phyloP scores from a whole-genome alignment of 2,329 filamentous ascomycete genomes.

The Pochonia chlamydosporia region DNA sequence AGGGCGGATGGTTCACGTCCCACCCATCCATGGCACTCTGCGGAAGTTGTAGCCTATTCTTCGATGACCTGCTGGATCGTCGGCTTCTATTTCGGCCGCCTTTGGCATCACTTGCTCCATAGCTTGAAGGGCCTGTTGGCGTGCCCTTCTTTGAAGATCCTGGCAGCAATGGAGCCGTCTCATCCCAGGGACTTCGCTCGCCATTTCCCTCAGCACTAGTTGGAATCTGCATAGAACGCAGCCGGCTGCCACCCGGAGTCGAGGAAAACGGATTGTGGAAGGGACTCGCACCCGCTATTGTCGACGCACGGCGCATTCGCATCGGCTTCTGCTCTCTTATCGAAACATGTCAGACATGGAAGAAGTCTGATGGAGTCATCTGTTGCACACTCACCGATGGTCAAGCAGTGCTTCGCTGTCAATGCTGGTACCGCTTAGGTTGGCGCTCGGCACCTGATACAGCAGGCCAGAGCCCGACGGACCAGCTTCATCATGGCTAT shows the following conservation, averaged over 20 bases:
- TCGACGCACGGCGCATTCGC: conserved; percentile 57
- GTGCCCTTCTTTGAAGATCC: conserved; percentile 19
- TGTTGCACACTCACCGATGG: conserved; percentile 55
- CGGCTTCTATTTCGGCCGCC: conserved; percentile 32
- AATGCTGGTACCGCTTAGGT: conserved; percentile 76
- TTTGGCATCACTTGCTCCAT: conserved; percentile 37
- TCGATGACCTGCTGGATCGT: conserved; percentile 47
- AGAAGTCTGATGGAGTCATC: too few relatives aligned
- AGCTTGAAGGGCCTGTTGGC: conserved; percentile 24
- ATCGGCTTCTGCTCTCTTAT: conserved; percentile 57
- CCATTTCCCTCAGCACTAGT: conserved; percentile 43
- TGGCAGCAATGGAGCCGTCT: conserved; percentile 50
- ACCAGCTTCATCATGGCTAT: conserved; percentile 34
- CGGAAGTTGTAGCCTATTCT: conserved; percentile 30
- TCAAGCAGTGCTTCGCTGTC: conserved; percentile 86
- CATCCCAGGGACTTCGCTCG: conserved; percentile 37
- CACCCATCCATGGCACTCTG: conserved; percentile 39
- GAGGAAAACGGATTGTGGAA: conserved; percentile 28
- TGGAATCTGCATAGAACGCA: conserved; percentile 29
- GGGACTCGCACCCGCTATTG: conserved; percentile 29
- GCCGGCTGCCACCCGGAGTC: conserved; percentile 24
- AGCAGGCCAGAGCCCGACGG: conserved; percentile 39
- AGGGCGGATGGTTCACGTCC: conserved; percentile 65
- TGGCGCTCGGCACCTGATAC: conserved; percentile 45
- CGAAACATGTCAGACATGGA: too few relatives aligned